Base-by-base conservation (phyloP, 495 filamentous ascomycete genomes). In the Durotheca rogersii region DNA sequence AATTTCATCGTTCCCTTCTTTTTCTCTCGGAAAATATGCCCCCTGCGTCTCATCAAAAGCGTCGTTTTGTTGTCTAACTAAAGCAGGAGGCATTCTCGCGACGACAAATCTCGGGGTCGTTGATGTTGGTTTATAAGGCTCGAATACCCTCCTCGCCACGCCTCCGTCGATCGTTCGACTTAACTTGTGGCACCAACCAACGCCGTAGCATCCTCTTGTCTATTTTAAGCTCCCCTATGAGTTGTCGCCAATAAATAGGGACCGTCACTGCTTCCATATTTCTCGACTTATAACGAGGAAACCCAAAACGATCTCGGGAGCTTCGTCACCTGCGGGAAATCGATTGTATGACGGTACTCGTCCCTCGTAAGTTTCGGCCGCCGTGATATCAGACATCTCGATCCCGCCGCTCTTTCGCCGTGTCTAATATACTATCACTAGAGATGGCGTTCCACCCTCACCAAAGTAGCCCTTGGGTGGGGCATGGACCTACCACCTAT, bases 381-480 rank as follows among this genome's bases (percentile, higher is more conserved):
- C 7, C 19, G 29, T 1, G 20, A 50, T 15, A n/a, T 20, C 15
- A 2, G 17, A 12, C 14, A 16, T 12, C 14, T 31, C n/a, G n/a
- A 41, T 14, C n/a, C 15, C 12, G 35, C 12, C 39, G 20, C 14
- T 38, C 14, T 5, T 11, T 38, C n/a, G 15, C 21, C 6, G 3
- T 23, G 15, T 47, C 41, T 50, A 56, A 57, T 35, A 41, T 58
- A 52, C 61, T 64, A 49, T 23, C 29, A 21, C 17, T 35, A 50
- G 52, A 51, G 20, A 66, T 66, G 62, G 62, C 62, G 18, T 66
- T 60, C 25, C 62, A 66, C 33, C 58, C 61, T 42, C 56, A 45
- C 19, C 59, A 41, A 16, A 44, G 38, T 53, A 52, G 53, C 55
- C 56, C 60, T 42, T 59, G 56, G 56, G 56, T 59, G 45, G 46